Conservation (phyloP, 805 yeast species). For the Candida montana region DNA sequence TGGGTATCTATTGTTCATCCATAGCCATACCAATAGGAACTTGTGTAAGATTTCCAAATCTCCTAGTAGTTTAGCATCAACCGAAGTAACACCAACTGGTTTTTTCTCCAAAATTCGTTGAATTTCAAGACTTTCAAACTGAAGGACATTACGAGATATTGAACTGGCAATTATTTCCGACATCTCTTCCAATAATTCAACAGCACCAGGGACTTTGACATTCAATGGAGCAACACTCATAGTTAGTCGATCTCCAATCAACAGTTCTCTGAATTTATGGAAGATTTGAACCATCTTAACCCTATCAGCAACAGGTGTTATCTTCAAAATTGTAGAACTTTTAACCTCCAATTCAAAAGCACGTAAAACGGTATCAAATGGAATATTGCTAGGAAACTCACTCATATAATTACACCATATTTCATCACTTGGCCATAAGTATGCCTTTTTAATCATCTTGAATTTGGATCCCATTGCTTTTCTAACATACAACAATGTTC, state of each 20-base stretch:
- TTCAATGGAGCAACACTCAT: conserved; percentile 62
- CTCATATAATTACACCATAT: conserved; percentile 64
- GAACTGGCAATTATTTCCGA: conserved; percentile 31
- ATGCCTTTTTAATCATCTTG: conserved; percentile 51
- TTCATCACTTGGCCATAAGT: conserved; percentile 74
- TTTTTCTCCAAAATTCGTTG: neutral
- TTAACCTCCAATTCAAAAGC: conserved; percentile 39
- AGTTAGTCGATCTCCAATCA: conserved; percentile 52
- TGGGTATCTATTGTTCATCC: conserved; percentile 89
- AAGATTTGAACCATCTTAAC: conserved; percentile 34
- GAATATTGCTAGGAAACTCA: conserved; percentile 47
- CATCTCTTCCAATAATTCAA: conserved; percentile 47
- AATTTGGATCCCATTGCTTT: conserved; percentile 47
- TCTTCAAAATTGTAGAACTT: conserved; percentile 26
- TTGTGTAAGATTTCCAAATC: conserved; percentile 61
- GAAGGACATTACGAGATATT: conserved; percentile 49
- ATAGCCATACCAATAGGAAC: conserved; percentile 60
- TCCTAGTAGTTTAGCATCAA: conserved; percentile 19
- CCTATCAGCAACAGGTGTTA: conserved; percentile 36
- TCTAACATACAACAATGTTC: conserved; percentile 41
- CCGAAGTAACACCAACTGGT: neutral
- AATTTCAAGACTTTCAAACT: conserved; percentile 31
- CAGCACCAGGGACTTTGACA: conserved; percentile 37
- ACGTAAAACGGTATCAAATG: conserved; percentile 40
- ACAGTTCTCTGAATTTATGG: conserved; percentile 34